These are phyloP conservation scores for Carallia brachiata DNA, from an alignment of 345 rosid species.

Conservation along the genomic window DNA sequence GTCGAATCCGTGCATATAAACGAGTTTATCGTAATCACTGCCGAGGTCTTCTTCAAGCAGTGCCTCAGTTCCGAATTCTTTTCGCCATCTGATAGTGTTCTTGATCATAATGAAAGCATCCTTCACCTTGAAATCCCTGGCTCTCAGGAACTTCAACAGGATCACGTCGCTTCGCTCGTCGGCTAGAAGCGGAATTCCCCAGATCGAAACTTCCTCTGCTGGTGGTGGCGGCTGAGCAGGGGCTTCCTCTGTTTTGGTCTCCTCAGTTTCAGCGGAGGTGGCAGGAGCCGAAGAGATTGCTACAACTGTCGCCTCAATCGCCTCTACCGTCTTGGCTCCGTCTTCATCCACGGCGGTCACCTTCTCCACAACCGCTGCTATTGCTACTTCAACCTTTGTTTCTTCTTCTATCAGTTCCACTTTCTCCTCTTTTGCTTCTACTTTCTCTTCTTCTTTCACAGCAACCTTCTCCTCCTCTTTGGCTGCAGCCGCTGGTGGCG, in stretches of 20 bases:
- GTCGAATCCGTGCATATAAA: slow-evolving; percentile 38
- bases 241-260: slow-evolving; percentile 14
- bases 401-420: slow-evolving; percentile 6
- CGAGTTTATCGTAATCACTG: slow-evolving; percentile 30
- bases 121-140: slow-evolving; percentile 54
- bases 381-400: slow-evolving; percentile 21
- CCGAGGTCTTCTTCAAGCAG: slow-evolving; percentile 51
- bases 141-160: slow-evolving; percentile 50
- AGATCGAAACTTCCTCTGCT: slow-evolving; percentile 37
- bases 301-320: slow-evolving; percentile 74
- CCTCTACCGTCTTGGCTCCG: slow-evolving; percentile 81
- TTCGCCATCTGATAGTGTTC: slow-evolving; percentile 48
- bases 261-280: slow-evolving; percentile 18
- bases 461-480: slow-evolving; percentile 10
- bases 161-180: slow-evolving; percentile 42
- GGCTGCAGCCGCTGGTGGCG: background rate
- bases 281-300: slow-evolving; percentile 39
- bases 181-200: slow-evolving; percentile 48
- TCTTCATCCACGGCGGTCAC: slow-evolving; percentile 57
- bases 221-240: slow-evolving; percentile 8
- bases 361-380: slow-evolving; percentile 40
- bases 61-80: slow-evolving; percentile 41
- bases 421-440: slow-evolving; percentile 6
- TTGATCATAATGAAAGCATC: slow-evolving; percentile 52
- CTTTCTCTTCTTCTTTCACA: slow-evolving; percentile 10